phyloP scores from a whole-genome alignment of 2,329 filamentous ascomycete species.

The Arachnopeziza araneosa region DNA sequence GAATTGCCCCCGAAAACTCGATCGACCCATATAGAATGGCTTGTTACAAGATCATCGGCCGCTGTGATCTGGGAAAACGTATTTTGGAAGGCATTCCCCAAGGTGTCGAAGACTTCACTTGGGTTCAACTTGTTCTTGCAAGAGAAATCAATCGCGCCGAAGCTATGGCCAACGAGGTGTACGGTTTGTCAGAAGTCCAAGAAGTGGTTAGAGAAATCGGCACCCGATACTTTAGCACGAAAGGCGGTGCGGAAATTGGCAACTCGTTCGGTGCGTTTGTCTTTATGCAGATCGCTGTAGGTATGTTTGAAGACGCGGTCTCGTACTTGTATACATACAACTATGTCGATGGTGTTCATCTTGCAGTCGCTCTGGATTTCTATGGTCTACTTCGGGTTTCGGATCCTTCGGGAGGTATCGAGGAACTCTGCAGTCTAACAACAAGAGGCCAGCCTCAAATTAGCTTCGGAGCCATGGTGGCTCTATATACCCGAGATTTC shows the following conservation, averaged over 20 bases:
- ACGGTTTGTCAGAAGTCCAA: constrained; percentile 64
- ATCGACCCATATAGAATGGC: constrained; percentile 95
- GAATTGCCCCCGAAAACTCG: constrained; percentile 78
- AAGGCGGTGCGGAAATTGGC: constrained; percentile 62
- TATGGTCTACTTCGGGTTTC: constrained; percentile 86
- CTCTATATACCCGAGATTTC: constrained; percentile 95
- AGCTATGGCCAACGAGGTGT: constrained; percentile 61
- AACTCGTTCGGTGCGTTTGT: constrained; percentile 87
- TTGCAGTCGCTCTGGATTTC: constrained; percentile 81
- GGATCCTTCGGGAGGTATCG: constrained; percentile 68
- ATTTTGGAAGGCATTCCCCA: constrained; percentile 52
- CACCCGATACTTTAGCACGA: constrained; percentile 75
- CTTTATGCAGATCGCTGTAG: constrained; percentile 82
- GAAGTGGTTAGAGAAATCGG: constrained; percentile 82
- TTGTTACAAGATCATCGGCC: constrained; percentile 95
- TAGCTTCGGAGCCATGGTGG: constrained; percentile 90
- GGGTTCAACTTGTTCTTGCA: constrained; percentile 66
- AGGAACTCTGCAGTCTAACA: constrained; percentile 63
- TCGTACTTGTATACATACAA: constrained; percentile 88
- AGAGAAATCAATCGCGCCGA: constrained; percentile 58
- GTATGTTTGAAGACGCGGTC: constrained; percentile 91
- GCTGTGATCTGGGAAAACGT: constrained; percentile 61
- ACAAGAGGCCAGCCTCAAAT: constrained; percentile 71
- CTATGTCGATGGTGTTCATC: constrained; percentile 91
- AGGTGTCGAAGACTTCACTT: constrained; percentile 65